These are phyloP conservation scores for Chaetomium olivaceum DNA, from an alignment of 2,329 filamentous ascomycete species.

Conservation along the genomic window DNA sequence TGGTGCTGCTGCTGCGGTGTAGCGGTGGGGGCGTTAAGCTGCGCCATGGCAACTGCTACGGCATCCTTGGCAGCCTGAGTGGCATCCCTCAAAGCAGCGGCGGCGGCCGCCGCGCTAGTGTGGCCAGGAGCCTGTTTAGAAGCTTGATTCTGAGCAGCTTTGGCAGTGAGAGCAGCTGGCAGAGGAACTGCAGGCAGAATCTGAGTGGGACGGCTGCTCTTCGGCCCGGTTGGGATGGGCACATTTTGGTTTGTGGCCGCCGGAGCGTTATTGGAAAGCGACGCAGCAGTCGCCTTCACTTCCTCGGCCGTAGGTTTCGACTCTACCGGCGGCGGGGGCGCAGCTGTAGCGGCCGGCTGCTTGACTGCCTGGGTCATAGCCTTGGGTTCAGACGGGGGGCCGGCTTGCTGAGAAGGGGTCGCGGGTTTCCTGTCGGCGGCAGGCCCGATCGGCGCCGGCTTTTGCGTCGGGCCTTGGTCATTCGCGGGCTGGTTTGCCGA, in stretches of 20 bases:
- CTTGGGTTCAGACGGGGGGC: slow-evolving; percentile 57
- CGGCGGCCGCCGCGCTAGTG: slow-evolving; percentile 40
- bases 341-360: slow-evolving; percentile 44
- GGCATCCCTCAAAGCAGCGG: slow-evolving; percentile 60
- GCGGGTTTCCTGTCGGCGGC: slow-evolving; percentile 50
- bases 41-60: slow-evolving; percentile 80
- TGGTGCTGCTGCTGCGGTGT: slow-evolving; percentile 39
- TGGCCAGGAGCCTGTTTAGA: slow-evolving; percentile 44
- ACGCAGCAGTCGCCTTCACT: slow-evolving; percentile 55
- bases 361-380: slow-evolving; percentile 48
- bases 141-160: slow-evolving; percentile 33
- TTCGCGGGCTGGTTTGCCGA: slow-evolving; percentile 38
- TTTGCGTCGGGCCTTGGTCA: slow-evolving; percentile 38
- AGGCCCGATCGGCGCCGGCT: slow-evolving; percentile 55
- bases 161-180: slow-evolving; percentile 46
- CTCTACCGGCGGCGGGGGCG: slow-evolving; percentile 65
- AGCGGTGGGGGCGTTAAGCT: slow-evolving; percentile 51
- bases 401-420: slow-evolving; percentile 46
- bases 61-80: slow-evolving; percentile 74
- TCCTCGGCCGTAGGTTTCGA: slow-evolving; percentile 64
- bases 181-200: slow-evolving; percentile 68
- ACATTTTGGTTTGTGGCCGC: slow-evolving; percentile 41
- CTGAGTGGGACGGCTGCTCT: slow-evolving; percentile 45
- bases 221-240: slow-evolving; percentile 50
- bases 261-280: slow-evolving; percentile 44